Conservation (phyloP, 169 alveolate genomes). For the Plasmodium reichenowi region DNA sequence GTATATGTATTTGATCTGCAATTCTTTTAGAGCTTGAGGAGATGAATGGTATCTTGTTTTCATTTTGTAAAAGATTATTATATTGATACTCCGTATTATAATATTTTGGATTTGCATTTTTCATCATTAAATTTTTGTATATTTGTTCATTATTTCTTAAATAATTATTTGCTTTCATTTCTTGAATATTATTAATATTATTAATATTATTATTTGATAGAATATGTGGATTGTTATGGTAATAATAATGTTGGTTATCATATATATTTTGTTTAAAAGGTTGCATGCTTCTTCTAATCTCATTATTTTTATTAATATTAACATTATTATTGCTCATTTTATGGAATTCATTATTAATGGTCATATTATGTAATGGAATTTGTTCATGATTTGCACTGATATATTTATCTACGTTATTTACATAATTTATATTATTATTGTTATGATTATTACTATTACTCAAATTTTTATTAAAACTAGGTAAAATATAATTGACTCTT, state of each 20-base stretch:
- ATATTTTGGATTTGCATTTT: background rate
- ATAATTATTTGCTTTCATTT: background rate
- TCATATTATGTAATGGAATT: background rate
- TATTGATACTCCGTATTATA: constrained; percentile 2
- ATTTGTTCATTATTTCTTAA: background rate
- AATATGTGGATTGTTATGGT: background rate
- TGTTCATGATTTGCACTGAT: constrained; percentile 6
- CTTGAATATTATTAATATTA: background rate
- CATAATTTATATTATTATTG: constrained; percentile 2
- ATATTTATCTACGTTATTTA: background rate
- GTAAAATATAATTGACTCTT: background rate
- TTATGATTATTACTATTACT: background rate
- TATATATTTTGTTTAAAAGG: too few species aligned
- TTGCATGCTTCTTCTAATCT: too few species aligned
- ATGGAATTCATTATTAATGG: constrained; percentile 7
- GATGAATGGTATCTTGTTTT: background rate
- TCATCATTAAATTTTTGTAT: constrained; percentile 1
- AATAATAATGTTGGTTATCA: too few species aligned
- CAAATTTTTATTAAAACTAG: background rate
- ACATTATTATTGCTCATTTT: background rate
- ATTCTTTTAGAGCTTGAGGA: background rate
- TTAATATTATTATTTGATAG: constrained; percentile 1
- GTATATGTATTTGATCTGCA: background rate
- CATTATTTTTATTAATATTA: constrained; percentile 1
- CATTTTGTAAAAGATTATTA: background rate